Evolutionary conservation across 495 filamentous ascomycete species (phyloP), one percentile per base, ranked within the genome.

Genomic region (Annulohypoxylon bovei): DNA sequence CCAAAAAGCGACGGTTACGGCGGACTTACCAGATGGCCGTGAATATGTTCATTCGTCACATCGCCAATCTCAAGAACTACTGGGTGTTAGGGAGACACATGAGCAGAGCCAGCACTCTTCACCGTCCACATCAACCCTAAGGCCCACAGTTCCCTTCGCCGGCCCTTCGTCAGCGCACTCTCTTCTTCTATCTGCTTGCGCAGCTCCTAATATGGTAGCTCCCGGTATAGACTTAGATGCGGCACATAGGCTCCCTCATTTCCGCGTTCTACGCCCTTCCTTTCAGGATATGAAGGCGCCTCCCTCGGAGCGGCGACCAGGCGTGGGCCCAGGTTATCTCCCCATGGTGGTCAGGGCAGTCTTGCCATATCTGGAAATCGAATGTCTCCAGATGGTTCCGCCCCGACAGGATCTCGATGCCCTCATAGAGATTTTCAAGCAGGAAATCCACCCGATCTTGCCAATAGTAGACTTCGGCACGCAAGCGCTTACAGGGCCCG

Each of bases 361-460:
- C 16, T 30, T 73, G 5, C 68, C 73, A n/a, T 73, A 70, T 55
- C 55, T 78, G 9, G 69, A 78, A 49, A 66, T 76, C 53, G 76
- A 78, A 61, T 72, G 68, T 39, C 54, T 70, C 16, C 68, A 72
- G 28, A 52, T 69, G 4, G 20, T 73, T 2, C 76, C 74, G 20
- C 65, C 76, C 22, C 44, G 57, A 14, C 28, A 35, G 4, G 62
- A 72, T 27, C 42, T 71, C 35, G 73, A 70, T 20, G 70, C 49
- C 0, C 62, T 78, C 4, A 73, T 72, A 18, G 70, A 47, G 32
- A 68, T 78, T 44, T 79, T 74, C 50, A 76, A 72, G 55, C 65
- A 78, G n/a, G 76, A 73, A 59, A 33, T 76, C 28, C 74, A 79
- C 42, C 76, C 74, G 0, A 74, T 79, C 23, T 53, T 79, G 16